Evolutionary conservation across 2,329 filamentous ascomycete species (phyloP), one percentile per base, ranked within the genome.

Genomic region (Arthrobotrys megalospora): DNA sequence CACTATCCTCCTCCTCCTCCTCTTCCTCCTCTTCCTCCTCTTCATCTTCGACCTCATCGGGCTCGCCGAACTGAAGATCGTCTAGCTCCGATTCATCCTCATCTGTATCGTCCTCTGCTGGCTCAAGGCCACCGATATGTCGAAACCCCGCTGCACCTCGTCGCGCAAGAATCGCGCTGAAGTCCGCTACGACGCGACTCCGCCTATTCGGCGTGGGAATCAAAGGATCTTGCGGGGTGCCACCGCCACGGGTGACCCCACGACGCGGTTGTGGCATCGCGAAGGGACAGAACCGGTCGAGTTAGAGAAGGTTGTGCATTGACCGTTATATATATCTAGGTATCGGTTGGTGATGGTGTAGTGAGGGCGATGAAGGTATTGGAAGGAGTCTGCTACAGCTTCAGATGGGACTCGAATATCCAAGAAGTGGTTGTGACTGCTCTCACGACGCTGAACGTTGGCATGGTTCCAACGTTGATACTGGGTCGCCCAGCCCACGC

Each of bases 101-200:
- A 28, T 78, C 75, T 6, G 58, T 64, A 41, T 76, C 71, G 14
- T 43, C 41, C 32, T 50, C 45, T 2, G 67, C 67, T 8, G 67
- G 45, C 10, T 78, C 67, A 24, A 78, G 60, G n/a, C 75, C 75
- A 62, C 75, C 75, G 45, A 78, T 78, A 36, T 64, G 43, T n/a
- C 75, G 62, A 32, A 78, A 78, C 11, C 75, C 75, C 16, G 60
- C 60, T n/a, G 75, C 67, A 12, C 75, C 75, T 24, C 66, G 67
- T 34, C 75, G 67, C 5, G 67, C 67, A 41, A 78, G 62, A 41
- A 78, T 78, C 24, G 71, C 58, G 24, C 63, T 71, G 62, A 78
- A 78, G 38, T 78, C 67, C 8, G 75, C 67, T 32, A 72, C 75
- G 32, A 78, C 67, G 21, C 75, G 75, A 21, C 71, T 72, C 11